Evolutionary conservation across 768 basidiomycete genomes (phyloP).

Genomic region (Mrakia gelida): DNA sequence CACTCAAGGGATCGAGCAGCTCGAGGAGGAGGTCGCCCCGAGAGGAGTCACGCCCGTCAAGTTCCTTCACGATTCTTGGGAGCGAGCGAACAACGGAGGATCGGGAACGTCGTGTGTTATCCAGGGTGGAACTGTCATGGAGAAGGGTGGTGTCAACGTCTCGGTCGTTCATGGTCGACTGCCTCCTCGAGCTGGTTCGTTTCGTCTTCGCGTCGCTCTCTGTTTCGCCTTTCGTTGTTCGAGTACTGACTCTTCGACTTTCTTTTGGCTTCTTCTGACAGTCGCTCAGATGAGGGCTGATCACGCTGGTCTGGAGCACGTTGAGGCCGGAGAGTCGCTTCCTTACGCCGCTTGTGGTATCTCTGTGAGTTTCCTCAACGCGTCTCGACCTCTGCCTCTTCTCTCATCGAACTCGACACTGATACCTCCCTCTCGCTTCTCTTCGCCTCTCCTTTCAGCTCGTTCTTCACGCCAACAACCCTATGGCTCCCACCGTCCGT

Average conservation of each 20-base stretch:
- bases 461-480: constrained; percentile 90
- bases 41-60: background rate
- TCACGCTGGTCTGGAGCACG: constrained; percentile 54
- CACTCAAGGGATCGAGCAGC: constrained; percentile 14
- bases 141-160: constrained; percentile 95
- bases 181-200: constrained; percentile 65
- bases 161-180: constrained; percentile 82
- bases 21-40: constrained; percentile 10
- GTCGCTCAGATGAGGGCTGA: constrained; percentile 91
- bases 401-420: background rate
- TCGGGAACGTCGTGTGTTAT: constrained; percentile 68
- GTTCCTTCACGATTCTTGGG: constrained; percentile 20
- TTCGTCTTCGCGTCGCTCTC: background rate
- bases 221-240: background rate
- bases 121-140: constrained; percentile 58
- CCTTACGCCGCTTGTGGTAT: constrained; percentile 93
- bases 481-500: constrained; percentile 54
- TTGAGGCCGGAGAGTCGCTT: constrained; percentile 50
- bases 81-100: constrained; percentile 51
- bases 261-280: background rate
- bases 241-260: background rate
- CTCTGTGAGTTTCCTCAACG: constrained; percentile 6
- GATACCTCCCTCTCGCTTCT: background rate
- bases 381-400: background rate
- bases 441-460: constrained; percentile 51